Conservation (phyloP, 2,329 filamentous ascomycete species). For the Fusarium penzigii region DNA sequence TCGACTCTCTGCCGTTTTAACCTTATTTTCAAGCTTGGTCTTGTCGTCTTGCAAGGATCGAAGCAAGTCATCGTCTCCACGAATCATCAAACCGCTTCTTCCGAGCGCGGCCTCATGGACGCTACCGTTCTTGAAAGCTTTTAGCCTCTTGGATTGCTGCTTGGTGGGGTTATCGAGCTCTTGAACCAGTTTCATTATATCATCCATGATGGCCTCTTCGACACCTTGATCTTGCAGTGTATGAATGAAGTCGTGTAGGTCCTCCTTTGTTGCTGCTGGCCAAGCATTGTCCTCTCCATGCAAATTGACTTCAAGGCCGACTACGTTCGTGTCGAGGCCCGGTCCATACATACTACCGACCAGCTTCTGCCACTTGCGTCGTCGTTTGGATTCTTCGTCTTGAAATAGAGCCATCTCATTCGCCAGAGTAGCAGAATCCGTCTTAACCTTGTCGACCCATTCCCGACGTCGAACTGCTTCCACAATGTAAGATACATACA, state of each 20-base stretch:
- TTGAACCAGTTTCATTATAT: conserved; percentile 73
- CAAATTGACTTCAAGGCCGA: conserved; percentile 83
- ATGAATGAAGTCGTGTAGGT: conserved; percentile 74
- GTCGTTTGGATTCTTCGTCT: conserved; percentile 86
- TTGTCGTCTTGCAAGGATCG: conserved; percentile 83
- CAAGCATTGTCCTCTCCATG: conserved; percentile 77
- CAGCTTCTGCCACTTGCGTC: conserved; percentile 87
- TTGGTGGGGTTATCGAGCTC: conserved; percentile 82
- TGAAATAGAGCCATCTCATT: conserved; percentile 92
- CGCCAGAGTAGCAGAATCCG: conserved; percentile 81
- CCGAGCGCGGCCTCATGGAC: conserved; percentile 87
- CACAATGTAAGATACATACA: conserved; percentile 86
- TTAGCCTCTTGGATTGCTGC: conserved; percentile 82
- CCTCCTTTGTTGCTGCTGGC: conserved; percentile 74
- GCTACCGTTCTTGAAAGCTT: conserved; percentile 95
- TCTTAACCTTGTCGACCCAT: conserved; percentile 88
- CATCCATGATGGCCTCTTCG: conserved; percentile 66
- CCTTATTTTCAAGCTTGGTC: conserved; percentile 67
- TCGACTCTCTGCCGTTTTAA: conserved; percentile 84
- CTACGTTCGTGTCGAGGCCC: conserved; percentile 65
- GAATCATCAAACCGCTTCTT: conserved; percentile 80
- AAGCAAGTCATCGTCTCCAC: conserved; percentile 83
- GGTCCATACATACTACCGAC: conserved; percentile 76
- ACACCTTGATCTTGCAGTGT: conserved; percentile 64
- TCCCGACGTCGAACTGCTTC: conserved; percentile 85